These are phyloP conservation scores for Umbellularia californica DNA, from an alignment of 164 flowering plant genomes.

Conservation along the genomic window DNA sequence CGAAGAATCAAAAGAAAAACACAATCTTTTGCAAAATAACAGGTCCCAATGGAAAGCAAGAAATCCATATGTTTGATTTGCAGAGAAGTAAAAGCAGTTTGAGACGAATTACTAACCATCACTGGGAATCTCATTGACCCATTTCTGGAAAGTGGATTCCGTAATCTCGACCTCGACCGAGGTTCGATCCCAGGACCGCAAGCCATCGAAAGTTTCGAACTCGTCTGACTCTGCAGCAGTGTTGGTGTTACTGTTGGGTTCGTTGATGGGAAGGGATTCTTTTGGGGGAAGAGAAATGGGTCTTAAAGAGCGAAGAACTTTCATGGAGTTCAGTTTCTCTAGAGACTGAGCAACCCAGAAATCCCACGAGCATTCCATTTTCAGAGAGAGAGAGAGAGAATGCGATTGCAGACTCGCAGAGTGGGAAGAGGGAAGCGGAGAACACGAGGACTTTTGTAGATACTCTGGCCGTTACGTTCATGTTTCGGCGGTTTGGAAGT, in stretches of 20 bases:
- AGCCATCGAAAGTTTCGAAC: conserved; percentile 23
- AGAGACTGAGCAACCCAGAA: conserved; percentile 66
- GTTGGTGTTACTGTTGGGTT: no score
- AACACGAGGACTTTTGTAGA: no score
- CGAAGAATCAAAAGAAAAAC: no score
- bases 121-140: conserved; percentile 24
- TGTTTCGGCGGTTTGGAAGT: no score
- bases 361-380: conserved; percentile 48
- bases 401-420: no score
- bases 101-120: conserved; percentile 14
- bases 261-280: conserved; percentile 1
- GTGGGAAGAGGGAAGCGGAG: no score
- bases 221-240: background rate
- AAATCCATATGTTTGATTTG: no score
- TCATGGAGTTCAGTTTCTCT: conserved; percentile 41
- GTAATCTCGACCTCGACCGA: conserved; percentile 28
- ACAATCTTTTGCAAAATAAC: no score
- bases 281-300: conserved; percentile 43
- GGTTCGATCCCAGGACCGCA: conserved; percentile 25
- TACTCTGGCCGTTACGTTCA: no score
- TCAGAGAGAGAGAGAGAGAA: background rate
- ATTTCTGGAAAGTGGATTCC: conserved; percentile 30
- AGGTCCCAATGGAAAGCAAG: no score
- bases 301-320: conserved; percentile 67
- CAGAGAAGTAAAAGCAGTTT: no score